A percentile compares a stretch with the other conserved stretches of the same genome.
Evolutionary conservation across 2,329 filamentous ascomycete species (phyloP).

Genomic region (Trichoderma pleuroti): DNA sequence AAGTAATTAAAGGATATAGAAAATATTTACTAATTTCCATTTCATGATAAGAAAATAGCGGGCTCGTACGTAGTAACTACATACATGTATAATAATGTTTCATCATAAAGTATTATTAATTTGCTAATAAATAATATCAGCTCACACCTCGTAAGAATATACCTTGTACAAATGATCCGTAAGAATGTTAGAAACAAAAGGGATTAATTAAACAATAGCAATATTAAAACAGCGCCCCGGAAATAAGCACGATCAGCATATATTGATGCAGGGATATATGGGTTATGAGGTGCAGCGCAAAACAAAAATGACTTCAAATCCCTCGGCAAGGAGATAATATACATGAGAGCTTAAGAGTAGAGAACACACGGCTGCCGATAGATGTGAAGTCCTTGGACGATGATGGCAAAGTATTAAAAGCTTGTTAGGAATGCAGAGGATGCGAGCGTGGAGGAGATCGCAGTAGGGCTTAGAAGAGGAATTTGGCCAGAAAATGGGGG

Average conservation of each 20-base stretch:
- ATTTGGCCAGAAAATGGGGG: neutral
- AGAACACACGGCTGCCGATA: neutral
- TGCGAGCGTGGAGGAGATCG: neutral
- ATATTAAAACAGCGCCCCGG: neutral
- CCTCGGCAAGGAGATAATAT: neutral
- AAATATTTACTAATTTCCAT: neutral
- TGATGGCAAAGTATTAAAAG: neutral
- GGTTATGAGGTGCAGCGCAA: neutral
- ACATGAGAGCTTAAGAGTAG: neutral
- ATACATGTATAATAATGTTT: neutral
- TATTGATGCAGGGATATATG: neutral
- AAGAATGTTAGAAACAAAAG: neutral
- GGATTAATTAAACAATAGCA: neutral
- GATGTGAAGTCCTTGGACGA: neutral
- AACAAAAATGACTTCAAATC: neutral
- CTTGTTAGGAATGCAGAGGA: neutral
- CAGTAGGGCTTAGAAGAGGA: neutral
- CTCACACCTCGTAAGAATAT: neutral
- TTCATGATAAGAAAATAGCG: neutral
- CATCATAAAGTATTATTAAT: neutral
- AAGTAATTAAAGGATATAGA: neutral
- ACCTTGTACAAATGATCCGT: neutral
- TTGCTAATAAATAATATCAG: neutral
- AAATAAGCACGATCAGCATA: neutral
- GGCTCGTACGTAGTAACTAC: neutral